These are phyloP conservation scores for grape (Vitis vinifera) DNA, from an alignment of 164 flowering plant species.

Conservation along the genomic window ASM3070453v1 NC_081806.1:419501-420000, in stretches of 20 bases:
- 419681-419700: conserved; percentile 55
- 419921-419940: conserved; percentile 27
- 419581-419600: too few relatives aligned
- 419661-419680: conserved; percentile 66
- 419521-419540: too few relatives aligned
- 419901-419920: conserved; percentile 14
- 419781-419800: conserved; percentile 53
- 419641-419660: background rate
- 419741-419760: conserved; percentile 48
- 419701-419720: conserved; percentile 45
- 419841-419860: conserved; percentile 53
- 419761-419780: conserved; percentile 41
- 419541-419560: too few relatives aligned
- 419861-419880: conserved; percentile 19
- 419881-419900: conserved; percentile 31
- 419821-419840: conserved; percentile 45
- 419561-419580: too few relatives aligned
- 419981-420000: background rate
- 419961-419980: conserved; percentile 2
- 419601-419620: too few relatives aligned
- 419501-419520: too few relatives aligned
- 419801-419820: conserved; percentile 36
- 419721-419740: conserved; percentile 41
- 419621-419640: background rate
- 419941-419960: conserved; percentile 35